Conservation (phyloP, 2,329 filamentous ascomycete species). For the Davidsoniella virescens region DNA sequence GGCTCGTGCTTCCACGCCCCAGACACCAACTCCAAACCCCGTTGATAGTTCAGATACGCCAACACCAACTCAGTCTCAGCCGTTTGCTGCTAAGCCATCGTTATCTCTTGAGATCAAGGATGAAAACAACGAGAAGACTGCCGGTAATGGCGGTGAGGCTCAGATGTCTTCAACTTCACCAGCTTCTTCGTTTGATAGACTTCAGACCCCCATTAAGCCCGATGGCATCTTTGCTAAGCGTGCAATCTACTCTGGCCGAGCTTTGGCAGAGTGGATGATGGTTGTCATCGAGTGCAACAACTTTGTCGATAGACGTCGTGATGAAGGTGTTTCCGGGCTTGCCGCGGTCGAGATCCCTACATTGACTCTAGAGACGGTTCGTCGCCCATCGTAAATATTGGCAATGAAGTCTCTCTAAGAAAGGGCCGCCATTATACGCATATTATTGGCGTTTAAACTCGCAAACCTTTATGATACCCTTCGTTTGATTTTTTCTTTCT, state of each 20-base stretch:
- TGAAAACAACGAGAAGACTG: not conserved
- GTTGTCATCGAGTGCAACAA: conserved; percentile 66
- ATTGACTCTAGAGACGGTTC: conserved; percentile 27
- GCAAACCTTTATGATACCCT: not conserved
- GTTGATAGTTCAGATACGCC: not conserved
- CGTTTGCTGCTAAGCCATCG: not conserved
- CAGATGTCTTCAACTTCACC: not conserved
- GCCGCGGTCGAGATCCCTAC: conserved; percentile 45
- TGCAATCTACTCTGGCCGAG: conserved; percentile 50
- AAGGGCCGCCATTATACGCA: not conserved
- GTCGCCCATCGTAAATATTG: conserved; percentile 14
- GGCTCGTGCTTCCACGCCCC: not conserved
- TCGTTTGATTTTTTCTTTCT: not conserved
- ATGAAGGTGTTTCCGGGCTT: conserved; percentile 53
- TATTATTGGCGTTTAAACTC: not conserved
- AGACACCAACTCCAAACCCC: not conserved
- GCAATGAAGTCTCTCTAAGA: not conserved
- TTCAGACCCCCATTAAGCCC: conserved; percentile 22
- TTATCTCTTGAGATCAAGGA: not conserved
- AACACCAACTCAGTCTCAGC: not conserved
- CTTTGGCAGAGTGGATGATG: conserved; percentile 62
- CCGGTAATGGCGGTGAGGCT: not conserved
- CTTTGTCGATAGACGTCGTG: conserved; percentile 60
- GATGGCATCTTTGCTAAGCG: conserved; percentile 28
- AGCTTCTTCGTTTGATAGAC: not conserved